Evolutionary conservation across 495 filamentous ascomycete genomes (phyloP), one percentile per base, ranked within the genome.

Genomic region (Neurospora sp.): DNA sequence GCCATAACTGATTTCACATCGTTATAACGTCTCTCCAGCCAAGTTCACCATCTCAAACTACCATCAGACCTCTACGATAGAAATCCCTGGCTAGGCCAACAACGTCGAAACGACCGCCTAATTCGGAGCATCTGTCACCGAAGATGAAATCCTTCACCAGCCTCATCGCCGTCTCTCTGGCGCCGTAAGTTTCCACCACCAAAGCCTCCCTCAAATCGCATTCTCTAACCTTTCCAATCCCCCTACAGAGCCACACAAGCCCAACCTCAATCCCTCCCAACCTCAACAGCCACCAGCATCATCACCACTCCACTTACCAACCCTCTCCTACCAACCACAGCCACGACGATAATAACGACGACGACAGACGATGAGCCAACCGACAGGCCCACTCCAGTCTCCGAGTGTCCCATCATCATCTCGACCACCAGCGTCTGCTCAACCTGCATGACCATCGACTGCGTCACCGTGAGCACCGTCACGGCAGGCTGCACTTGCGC

Each of bases 361-460:
- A 27, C 20, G 11, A 59, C 20, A 12, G 14, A 27, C 46, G 2
- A 16, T 31, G 27, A 65, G 31, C 48, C 48, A 10, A 48, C 44
- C 48, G 48, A 59, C 48, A 18, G 22, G 14, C 53, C 53, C 5
- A 65, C 12, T 7, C 53, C 22, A 5, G 76, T 74, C 16, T 76
- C 74, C 12, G 74, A 74, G 16, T 80, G 78, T 65, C 71, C 78
- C 0, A 75, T 77, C 41, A 75, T 77, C 12, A 70, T 76, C 18
- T 76, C 72, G 8, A 78, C 77, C 6, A 75, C 72, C 22, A 65
- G 46, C 48, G 70, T 80, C 70, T 80, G 78, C 76, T 68, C 20
- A 22, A 76, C 78, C 9, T 80, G 78, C 68, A 27, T 77, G 40
- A 78, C 77, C 1, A 35, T 71, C 14, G 76, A 69, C 16, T 80